These are phyloP conservation scores for Oryza nivara DNA, from an alignment of 176 grass and related monocot genomes.

Conservation along the genomic window DNA sequence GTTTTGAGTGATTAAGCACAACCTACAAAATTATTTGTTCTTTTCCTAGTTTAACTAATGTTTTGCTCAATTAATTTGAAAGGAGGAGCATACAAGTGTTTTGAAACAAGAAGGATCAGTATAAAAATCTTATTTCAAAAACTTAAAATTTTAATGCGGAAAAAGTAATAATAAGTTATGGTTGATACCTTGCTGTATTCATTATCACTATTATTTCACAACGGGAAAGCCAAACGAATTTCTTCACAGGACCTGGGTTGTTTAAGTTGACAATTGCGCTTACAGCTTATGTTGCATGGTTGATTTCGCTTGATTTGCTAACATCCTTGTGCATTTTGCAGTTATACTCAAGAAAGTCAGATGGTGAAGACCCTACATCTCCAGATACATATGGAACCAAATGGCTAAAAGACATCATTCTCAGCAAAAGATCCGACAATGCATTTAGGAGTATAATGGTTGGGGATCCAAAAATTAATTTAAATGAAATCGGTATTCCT, in stretches of 20 bases:
- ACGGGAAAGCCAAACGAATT: not conserved
- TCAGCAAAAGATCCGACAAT: constrained; percentile 89
- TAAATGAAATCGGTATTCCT: constrained; percentile 81
- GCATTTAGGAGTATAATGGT: constrained; percentile 81
- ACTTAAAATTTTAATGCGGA: not conserved
- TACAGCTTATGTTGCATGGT: not conserved
- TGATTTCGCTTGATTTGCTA: constrained; percentile 15
- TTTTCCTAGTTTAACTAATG: constrained; percentile 5
- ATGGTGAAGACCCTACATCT: constrained; percentile 51
- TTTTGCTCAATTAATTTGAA: constrained; percentile 22
- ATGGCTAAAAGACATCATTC: constrained; percentile 88
- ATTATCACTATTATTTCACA: constrained; percentile 5
- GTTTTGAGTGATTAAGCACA: constrained; percentile 26
- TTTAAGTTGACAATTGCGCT: constrained; percentile 10
- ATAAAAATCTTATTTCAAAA: not conserved
- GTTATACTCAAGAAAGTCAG: constrained; percentile 75
- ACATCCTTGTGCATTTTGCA: constrained; percentile 43
- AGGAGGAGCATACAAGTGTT: not conserved
- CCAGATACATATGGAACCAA: constrained; percentile 62
- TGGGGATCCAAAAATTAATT: constrained; percentile 82
- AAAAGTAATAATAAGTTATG: constrained; percentile 1
- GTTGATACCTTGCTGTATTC: constrained; percentile 11
- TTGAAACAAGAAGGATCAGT: not conserved
- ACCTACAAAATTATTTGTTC: not conserved
- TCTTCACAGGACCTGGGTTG: not conserved